Percentiles rank a stretch among this genome's conserved stretches.
Conservation (phyloP, 2,329 filamentous ascomycete genomes). For the Venturia asperata region DNA sequence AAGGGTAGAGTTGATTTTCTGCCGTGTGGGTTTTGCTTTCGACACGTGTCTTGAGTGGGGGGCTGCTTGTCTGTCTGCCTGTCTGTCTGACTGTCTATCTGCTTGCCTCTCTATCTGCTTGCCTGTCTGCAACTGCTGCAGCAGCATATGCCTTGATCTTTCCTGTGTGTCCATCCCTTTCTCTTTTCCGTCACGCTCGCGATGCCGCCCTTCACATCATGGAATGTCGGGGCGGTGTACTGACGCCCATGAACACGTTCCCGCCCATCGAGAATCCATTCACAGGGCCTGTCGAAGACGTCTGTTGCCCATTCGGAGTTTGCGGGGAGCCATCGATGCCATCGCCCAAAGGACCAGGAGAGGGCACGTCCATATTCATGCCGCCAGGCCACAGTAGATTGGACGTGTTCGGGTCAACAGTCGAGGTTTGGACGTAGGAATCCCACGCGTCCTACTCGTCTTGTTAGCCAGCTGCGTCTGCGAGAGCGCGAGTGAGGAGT, state of each 20-base stretch:
- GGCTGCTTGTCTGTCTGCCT: neutral
- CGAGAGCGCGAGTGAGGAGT: constrained; percentile 20
- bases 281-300: neutral
- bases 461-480: neutral
- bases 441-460: constrained; percentile 58
- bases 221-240: constrained; percentile 20
- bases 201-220: neutral
- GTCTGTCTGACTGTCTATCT: no score
- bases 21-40: neutral
- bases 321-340: constrained; percentile 9
- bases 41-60: neutral
- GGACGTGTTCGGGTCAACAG: neutral
- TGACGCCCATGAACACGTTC: constrained; percentile 35
- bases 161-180: neutral
- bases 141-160: neutral
- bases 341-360: neutral
- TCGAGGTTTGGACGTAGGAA: constrained; percentile 51
- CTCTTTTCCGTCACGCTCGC: neutral
- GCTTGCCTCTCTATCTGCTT: no score
- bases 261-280: constrained; percentile 6
- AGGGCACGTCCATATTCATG: constrained; percentile 11
- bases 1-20: neutral
- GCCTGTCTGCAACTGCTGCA: no score
- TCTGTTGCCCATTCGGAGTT: neutral
- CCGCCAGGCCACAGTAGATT: neutral